A percentile compares a stretch with the other conserved stretches of the same genome.
phyloP scores from a whole-genome alignment of 305 asterid genomes.

The Fraxinus latifolia region DNA sequence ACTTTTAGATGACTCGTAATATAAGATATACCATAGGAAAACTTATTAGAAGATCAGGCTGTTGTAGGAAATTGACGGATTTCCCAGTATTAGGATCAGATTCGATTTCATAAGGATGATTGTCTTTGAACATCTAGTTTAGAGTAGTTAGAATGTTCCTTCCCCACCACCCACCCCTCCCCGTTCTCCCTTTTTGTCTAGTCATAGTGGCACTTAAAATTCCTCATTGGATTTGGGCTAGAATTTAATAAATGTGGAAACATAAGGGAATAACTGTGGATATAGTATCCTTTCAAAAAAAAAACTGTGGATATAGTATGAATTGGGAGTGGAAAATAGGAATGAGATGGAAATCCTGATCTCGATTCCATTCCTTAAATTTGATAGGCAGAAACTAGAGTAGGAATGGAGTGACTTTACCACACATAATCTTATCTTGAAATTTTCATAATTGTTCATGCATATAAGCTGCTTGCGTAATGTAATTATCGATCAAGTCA shows the following conservation, averaged over 20 bases:
- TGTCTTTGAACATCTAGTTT: neutral
- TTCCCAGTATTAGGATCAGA: neutral
- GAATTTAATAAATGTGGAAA: neutral
- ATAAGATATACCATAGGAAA: neutral
- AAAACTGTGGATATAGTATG: neutral
- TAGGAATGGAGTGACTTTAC: neutral
- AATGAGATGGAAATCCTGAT: neutral
- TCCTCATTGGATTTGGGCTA: neutral
- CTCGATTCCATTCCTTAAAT: neutral
- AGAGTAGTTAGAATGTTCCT: neutral
- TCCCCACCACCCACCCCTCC: neutral
- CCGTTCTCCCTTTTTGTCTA: neutral
- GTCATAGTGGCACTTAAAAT: neutral
- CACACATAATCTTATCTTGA: neutral
- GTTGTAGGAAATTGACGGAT: neutral
- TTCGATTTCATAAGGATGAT: neutral
- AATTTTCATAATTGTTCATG: neutral
- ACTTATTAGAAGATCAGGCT: neutral
- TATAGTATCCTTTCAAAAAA: too few relatives aligned
- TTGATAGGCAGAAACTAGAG: neutral
- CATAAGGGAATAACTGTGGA: neutral
- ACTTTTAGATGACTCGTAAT: neutral
- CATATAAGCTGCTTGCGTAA: neutral
- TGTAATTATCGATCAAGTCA: neutral
- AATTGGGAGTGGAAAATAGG: neutral